These are phyloP conservation scores for Lenwebbia sp. DNA, from an alignment of 345 rosid species.

Conservation along the genomic window DNA sequence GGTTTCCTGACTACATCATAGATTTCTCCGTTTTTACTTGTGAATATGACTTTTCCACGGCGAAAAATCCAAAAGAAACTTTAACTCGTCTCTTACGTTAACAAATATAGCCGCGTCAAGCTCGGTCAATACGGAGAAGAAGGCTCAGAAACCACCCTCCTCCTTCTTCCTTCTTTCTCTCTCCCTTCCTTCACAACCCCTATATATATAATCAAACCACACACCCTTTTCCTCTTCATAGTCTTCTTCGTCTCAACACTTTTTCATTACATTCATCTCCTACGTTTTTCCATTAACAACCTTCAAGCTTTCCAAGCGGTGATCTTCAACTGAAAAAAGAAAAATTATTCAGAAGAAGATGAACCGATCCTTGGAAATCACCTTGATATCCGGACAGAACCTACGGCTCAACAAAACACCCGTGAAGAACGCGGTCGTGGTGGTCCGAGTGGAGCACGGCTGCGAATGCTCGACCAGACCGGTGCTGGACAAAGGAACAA, in stretches of 20 bases:
- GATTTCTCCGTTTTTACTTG: background rate
- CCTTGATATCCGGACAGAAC: slow-evolving; percentile 47
- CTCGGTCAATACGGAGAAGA: background rate
- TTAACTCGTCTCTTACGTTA: background rate
- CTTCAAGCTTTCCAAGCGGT: background rate
- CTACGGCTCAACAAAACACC: slow-evolving; percentile 26
- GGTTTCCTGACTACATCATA: background rate
- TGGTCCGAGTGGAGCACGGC: slow-evolving; percentile 10
- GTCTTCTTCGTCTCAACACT: background rate
- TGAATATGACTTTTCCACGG: background rate
- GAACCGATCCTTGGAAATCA: slow-evolving; percentile 6
- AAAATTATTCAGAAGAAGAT: background rate
- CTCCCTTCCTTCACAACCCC: background rate
- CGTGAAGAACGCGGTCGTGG: slow-evolving; percentile 30
- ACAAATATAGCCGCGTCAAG: background rate
- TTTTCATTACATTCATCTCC: background rate
- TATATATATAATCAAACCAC: background rate
- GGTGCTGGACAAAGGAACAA: slow-evolving; percentile 25
- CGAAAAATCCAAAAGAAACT: background rate
- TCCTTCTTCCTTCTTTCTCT: background rate
- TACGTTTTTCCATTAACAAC: background rate
- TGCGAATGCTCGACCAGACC: background rate
- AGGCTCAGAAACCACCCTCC: background rate
- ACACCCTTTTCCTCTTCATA: background rate
- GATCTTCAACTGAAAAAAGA: background rate